Conservation (phyloP, 1,139 yeast genomes). For the Geotrichum macrosporum region DNA sequence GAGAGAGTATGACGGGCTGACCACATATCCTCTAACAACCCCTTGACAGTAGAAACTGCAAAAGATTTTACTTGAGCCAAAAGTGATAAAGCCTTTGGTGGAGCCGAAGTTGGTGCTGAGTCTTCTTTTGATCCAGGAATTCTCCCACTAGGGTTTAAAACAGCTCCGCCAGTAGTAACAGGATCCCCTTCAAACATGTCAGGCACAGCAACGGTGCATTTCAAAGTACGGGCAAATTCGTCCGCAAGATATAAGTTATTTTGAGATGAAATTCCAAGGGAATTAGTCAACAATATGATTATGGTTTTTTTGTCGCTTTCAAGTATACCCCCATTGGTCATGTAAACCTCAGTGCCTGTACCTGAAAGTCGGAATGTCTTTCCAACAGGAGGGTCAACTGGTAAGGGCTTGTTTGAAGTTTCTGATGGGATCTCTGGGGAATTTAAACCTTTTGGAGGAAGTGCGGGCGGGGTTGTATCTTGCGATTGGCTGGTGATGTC, state of each 20-base stretch:
- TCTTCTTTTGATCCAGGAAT: conserved; percentile 29
- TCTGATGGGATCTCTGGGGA: neutral
- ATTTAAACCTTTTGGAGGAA: neutral
- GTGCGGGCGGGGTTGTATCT: neutral
- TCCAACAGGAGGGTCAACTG: conserved; percentile 16
- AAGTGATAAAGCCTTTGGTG: conserved; percentile 26
- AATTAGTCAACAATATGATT: conserved; percentile 35
- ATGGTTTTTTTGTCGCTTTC: conserved; percentile 17
- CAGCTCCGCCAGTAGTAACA: conserved; percentile 23
- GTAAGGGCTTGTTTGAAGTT: conserved; percentile 4
- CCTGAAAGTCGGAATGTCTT: conserved; percentile 14
- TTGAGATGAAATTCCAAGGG: conserved; percentile 34
- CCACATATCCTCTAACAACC: conserved; percentile 42
- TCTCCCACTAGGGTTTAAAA: conserved; percentile 27
- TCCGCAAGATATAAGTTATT: conserved; percentile 37
- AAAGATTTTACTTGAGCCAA: conserved; percentile 35
- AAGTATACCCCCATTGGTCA: conserved; percentile 17
- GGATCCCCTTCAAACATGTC: conserved; percentile 38
- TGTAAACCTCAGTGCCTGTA: conserved; percentile 17
- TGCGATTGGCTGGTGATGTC: neutral
- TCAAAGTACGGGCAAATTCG: conserved; percentile 29
- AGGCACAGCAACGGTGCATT: conserved; percentile 35
- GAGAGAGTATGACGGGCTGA: conserved; percentile 40
- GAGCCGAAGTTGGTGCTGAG: conserved; percentile 12
- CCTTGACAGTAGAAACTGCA: conserved; percentile 37